Evolutionary conservation across 805 yeast species (phyloP), one percentile per base, ranked within the genome.

Genomic region (Dipodascus geniculatus): DNA sequence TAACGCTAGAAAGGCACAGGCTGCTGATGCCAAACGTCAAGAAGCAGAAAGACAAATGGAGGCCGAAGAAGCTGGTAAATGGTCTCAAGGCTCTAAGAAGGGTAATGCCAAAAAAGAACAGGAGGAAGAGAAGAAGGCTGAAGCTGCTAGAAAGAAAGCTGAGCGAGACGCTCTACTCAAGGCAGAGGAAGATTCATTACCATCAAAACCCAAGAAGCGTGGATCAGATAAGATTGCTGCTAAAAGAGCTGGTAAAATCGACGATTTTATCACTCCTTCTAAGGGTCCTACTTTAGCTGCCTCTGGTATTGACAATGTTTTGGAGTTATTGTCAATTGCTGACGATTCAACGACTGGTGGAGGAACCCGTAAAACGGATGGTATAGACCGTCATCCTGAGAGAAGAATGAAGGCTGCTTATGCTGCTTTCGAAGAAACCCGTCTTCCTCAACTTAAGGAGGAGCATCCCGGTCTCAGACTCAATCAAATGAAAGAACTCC

Each of bases 311-410:
- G 95, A 87, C 58, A 79, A 78, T 62, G 93, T 91, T 1, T 71
- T 87, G 57, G 87, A 85, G 53, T 95, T 95, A 2, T 74, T 87
- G 63, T 75, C 86, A 2, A 73, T 87, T 67, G 20, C 44, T 38
- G 44, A 38, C 8, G 44, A 38, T 38, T 38, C 44, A n/a, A 77
- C 89, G 11, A 71, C 73, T 22, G 77, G 72, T 49, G 78, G 74
- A 53, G 79, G 75, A 24, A 84, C 80, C 52, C 82, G 83, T 31
- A 68, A 71, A 47, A 63, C 61, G 56, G 81, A 81, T 63, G 87
- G 81, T 52, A 73, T 87, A 52, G 96, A 87, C 56, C 81, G 88
- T 67, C 96, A 87, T 61, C 95, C 96, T 8, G 96, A 87, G 72
- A 79, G 95, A 69, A 78, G 96, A 64, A 85, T 83, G 69, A 87